Evolutionary conservation across 2,329 filamentous ascomycete genomes (phyloP).

Genomic region (Shiraia bambusicola): DNA sequence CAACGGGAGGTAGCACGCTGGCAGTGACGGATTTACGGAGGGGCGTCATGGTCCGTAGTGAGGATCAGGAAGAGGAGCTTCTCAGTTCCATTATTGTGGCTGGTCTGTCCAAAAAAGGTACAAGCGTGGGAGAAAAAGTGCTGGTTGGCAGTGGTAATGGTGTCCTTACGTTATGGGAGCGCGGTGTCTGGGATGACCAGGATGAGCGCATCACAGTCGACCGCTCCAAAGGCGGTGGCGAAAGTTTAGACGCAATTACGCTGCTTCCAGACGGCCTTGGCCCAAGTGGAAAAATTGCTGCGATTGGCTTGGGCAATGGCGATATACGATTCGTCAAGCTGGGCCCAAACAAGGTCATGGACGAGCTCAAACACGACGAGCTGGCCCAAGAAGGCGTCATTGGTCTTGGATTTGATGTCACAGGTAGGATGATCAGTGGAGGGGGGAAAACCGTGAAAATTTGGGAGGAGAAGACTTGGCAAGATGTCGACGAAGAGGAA

Average conservation of each 20-base stretch:
- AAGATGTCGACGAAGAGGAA: constrained; percentile 52
- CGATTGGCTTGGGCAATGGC: constrained; percentile 81
- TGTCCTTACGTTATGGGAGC: constrained; percentile 89
- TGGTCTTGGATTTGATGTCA: constrained; percentile 78
- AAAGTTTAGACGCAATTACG: constrained; percentile 78
- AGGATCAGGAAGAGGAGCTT: constrained; percentile 93
- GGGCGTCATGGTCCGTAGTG: constrained; percentile 83
- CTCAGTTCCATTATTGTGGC: constrained; percentile 78
- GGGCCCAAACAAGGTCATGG: constrained; percentile 69
- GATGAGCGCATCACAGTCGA: constrained; percentile 84
- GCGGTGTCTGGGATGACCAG: constrained; percentile 92
- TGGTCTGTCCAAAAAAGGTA: constrained; percentile 69
- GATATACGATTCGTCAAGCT: constrained; percentile 75
- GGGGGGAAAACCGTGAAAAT: constrained; percentile 86
- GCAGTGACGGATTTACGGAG: constrained; percentile 85
- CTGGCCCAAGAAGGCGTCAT: constrained; percentile 72
- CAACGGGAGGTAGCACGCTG: constrained; percentile 86
- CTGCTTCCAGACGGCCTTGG: constrained; percentile 70
- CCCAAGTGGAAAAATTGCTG: constrained; percentile 68
- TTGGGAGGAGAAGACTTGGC: constrained; percentile 73
- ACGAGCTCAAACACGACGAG: constrained; percentile 74
- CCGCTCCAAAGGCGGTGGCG: constrained; percentile 61
- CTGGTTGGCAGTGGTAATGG: constrained; percentile 78
- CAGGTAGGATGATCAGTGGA: constrained; percentile 83
- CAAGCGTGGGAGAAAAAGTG: constrained; percentile 72